Conservation (phyloP, 1,284 basidiomycete genomes). For the Puccinia novopanici region DNA sequence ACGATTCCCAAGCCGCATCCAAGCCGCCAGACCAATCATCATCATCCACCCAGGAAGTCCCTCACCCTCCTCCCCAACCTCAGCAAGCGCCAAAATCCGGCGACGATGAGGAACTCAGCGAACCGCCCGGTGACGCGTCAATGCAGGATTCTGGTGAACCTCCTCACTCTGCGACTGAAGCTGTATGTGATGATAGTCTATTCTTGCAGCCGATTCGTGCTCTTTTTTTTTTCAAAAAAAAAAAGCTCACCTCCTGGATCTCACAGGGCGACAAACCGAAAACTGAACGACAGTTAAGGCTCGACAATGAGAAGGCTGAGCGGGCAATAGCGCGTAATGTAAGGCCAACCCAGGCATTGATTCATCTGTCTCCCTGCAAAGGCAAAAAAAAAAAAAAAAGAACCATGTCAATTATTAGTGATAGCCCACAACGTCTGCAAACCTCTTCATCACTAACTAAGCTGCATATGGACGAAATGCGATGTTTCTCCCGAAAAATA, state of each 20-base stretch:
- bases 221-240: neutral
- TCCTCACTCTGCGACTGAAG: neutral
- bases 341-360: no score
- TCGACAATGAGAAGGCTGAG: no score
- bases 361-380: neutral
- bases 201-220: neutral
- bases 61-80: neutral
- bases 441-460: neutral
- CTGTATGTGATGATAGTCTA: neutral
- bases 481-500: neutral
- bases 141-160: neutral
- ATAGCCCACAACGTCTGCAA: neutral
- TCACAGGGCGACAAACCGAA: no score
- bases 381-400: neutral
- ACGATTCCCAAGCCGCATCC: neutral
- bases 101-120: conserved; percentile 14
- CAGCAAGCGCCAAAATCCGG: neutral
- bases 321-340: no score
- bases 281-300: no score
- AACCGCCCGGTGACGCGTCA: conserved; percentile 2
- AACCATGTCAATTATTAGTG: neutral
- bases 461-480: neutral
- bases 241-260: neutral
- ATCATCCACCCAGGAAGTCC: neutral
- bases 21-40: neutral